Evolutionary conservation across 768 basidiomycete species (phyloP).

Genomic region (Clitopilus passeckerianus): DNA sequence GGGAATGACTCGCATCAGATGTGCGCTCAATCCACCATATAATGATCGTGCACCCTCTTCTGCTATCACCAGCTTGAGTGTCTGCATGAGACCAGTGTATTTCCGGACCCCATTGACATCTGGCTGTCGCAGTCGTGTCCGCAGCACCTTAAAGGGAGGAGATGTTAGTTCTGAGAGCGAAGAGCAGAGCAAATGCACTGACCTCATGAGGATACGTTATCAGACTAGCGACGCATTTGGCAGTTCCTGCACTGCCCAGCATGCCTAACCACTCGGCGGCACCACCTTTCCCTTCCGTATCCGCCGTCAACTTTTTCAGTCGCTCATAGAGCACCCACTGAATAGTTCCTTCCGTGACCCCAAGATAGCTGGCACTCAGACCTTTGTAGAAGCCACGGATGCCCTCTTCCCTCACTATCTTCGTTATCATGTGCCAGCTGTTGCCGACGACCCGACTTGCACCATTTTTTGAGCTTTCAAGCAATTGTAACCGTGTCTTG

Average conservation of each 20-base stretch:
- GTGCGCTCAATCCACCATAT: conserved; percentile 91
- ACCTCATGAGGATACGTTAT: conserved; percentile 99
- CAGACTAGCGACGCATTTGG: conserved; percentile 89
- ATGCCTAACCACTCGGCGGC: conserved; percentile 71
- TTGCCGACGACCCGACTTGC: conserved; percentile 36
- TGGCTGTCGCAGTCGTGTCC: conserved; percentile 90
- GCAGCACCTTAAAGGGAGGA: conserved; percentile 57
- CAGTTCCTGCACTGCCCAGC: conserved; percentile 86
- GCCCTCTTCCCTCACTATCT: conserved; percentile 80
- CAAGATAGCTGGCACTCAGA: conserved; percentile 89
- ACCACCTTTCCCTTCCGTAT: conserved; percentile 51
- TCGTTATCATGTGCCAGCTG: conserved; percentile 57
- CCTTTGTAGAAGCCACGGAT: conserved; percentile 91
- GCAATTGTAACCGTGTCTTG: conserved; percentile 90
- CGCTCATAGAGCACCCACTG: conserved; percentile 98
- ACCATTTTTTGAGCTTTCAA: conserved; percentile 7
- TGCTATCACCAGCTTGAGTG: conserved; percentile 74
- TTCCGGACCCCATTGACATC: conserved; percentile 71
- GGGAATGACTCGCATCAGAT: conserved; percentile 94
- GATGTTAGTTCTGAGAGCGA: background rate
- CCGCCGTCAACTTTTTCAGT: conserved; percentile 65
- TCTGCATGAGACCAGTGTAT: conserved; percentile 85
- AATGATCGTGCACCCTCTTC: conserved; percentile 87
- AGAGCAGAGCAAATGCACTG: conserved; percentile 16
- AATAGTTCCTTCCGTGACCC: conserved; percentile 93